Evolutionary conservation across 345 rosid genomes (phyloP), one percentile per base, ranked within the genome.

Genomic region (Acer saccharum): DNA sequence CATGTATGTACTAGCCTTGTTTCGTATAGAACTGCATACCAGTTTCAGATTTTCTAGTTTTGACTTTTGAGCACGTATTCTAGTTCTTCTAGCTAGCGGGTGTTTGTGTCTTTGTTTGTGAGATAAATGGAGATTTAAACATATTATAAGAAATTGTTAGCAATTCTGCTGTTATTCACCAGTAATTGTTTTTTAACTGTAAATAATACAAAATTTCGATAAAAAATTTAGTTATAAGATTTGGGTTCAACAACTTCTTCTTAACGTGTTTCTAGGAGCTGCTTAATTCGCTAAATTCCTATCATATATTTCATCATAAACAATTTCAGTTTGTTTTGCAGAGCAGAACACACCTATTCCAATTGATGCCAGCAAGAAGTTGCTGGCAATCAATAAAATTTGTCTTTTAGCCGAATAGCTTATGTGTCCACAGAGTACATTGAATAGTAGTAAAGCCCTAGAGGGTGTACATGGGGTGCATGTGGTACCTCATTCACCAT

Each of bases 381-480:
- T 81, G 90, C 86, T 89, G 93, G 94, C 80, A 69, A 74, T 66
- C 7, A 71, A 50, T 77, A 65, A 27, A 46, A 50, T 65, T 72
- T 35, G 78, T 62, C 50, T 60, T 75, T 61, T 50, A 69, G 63
- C 71, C 50, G 10, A 74, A 70, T 72, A 77, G 68, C 80, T 76
- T 73, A 91, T 94, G 98, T 76, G 90, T 83, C 86, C 80, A 20
- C 82, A 82, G 83, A 79, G 76, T 66, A 77, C 77, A 76, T 76
- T 76, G 39, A 79, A 80, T 67, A 25, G 89, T 21, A 87, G 90
- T 73, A 92, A 80, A 69, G 86, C 90, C 87, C 85, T 96, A 25
- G 92, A 92, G 72, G 88, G 93, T 81, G 84, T 94, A 61, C 95
- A 86, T 77, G 97, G 98, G 32, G 86, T 96, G 62, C 97, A 85